Evolutionary conservation across 352 stramenopile species (phyloP), one percentile per base, ranked within the genome.

Genomic region (Elongisporangium senticosum): DNA sequence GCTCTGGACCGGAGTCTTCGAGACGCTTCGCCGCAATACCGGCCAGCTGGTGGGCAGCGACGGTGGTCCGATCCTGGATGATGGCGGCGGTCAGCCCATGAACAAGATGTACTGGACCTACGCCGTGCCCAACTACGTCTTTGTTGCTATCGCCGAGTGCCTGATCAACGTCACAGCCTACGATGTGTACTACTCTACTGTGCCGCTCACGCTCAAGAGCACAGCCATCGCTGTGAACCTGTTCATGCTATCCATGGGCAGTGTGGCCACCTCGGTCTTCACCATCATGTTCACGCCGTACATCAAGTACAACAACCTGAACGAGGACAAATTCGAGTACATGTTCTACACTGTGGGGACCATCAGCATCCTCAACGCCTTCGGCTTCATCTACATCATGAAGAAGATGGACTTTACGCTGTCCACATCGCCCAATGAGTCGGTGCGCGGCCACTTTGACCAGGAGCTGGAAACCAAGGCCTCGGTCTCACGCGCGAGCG

Each of bases 301-400:
- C 64, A 47, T 88, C 15, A 55, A 61, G 39, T 63, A 55, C 10
- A 62, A 88, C 67, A 53, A 87, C 66, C 58, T 89, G 54, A 89
- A 89, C 67, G 65, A 86, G 2, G 68, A 69, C 61, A 59, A 87
- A 62, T 55, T 89, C 21, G 79, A 89, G 73, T 86, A 87, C 66
- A 83, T 89, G 74, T 84, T 86, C 64, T 89, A 83, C 65, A 69
- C 66, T 1, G 67, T 87, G 43, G 77, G 61, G 1, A 58, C 51
- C 14, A 58, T 86, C 37, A 75, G 67, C 21, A 39, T 83, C 15
- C 58, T 86, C 48, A 89, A 86, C 67, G 59, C 82, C 58, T 21
- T 82, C 40, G 64, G 63, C 13, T 89, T 80, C 62, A 57, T 79
- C n/a, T 48, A 64, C 24, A 64, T 74, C 40, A 87, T 86, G 69